Base-by-base conservation (phyloP, 2,329 filamentous ascomycete genomes). In the Exophiala calicioides region DNA sequence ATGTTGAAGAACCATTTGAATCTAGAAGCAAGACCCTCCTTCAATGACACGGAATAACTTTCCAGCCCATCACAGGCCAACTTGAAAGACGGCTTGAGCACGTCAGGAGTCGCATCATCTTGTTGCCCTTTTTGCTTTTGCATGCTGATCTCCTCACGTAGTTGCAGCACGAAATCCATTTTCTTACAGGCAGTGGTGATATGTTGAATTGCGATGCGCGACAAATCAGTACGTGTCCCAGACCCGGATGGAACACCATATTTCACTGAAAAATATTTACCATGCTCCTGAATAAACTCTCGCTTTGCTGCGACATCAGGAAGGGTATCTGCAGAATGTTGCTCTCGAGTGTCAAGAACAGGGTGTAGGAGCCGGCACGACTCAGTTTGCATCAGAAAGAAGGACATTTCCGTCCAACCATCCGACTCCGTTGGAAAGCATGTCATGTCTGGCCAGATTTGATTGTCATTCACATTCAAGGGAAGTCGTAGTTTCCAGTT, bases 61-160 rank as follows among this genome's bases (percentile, higher is more conserved):
- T 42, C 39, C 29, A 42, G 29, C 18, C 19, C 39, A 3, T 33
- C 39, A 32, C 39, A 42, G 27, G 39, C 39, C 29, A 42, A 24
- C 19, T 33, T 33, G 39, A 42, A 42, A 1, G 39, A 42, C 10
- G 23, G 20, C 27, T 24, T 33, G 39, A 42, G 29, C 27, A 42
- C 27, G 29, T 33, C 39, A 21, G 39, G 15, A 23, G 39, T 42
- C 39, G 27, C n/a, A 24, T 42, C 39, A 10, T 16, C 39, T 24
- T 19, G 39, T 26, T 16, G 4, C 27, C 39, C 19, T 21, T 33
- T 21, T 15, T 49, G 39, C 21, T 49, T 37, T 29, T 24, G 26
- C 38, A 44, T n/a, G 23, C 40, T 49, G 13, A 44, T 35, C 31
- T 48, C 45, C 23, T 49, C 45, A 3, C 33, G 45, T 30, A 43